Evolutionary conservation across 1,139 yeast species (phyloP).

Genomic region (Kurtzmaniella quercitrusa): DNA sequence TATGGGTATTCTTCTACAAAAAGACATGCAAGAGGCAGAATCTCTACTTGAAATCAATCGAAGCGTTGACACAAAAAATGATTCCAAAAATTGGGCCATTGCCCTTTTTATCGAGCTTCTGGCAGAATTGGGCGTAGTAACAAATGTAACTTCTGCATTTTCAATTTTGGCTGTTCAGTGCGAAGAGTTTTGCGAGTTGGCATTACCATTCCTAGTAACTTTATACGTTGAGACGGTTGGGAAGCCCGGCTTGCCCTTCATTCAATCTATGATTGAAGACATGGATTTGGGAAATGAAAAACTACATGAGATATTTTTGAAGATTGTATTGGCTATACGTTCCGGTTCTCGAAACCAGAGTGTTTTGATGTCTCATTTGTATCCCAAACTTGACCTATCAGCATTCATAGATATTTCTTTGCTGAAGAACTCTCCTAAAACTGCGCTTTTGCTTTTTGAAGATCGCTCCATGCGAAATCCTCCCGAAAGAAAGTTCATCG

Average conservation of each 20-base stretch:
- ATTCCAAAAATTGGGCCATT: constrained; percentile 25
- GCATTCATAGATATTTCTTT: constrained; percentile 33
- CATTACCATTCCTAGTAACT: constrained; percentile 23
- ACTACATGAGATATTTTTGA: constrained; percentile 26
- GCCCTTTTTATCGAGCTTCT: constrained; percentile 30
- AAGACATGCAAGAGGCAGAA: constrained; percentile 7
- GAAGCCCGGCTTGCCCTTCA: constrained; percentile 9
- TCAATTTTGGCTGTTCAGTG: constrained; percentile 21
- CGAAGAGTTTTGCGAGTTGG: constrained; percentile 17
- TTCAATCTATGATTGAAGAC: constrained; percentile 10
- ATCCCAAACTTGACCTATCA: constrained; percentile 27
- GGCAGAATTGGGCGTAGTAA: constrained; percentile 23
- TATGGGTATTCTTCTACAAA: constrained; percentile 27
- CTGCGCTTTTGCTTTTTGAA: constrained; percentile 55
- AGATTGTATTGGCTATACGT: constrained; percentile 40
- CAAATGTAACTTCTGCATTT: constrained; percentile 21
- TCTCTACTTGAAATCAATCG: constrained; percentile 1
- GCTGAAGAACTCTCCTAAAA: constrained; percentile 29
- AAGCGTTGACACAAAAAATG: neutral
- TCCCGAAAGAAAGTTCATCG: constrained; percentile 6
- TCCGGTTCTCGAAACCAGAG: constrained; percentile 34
- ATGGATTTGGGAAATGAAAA: constrained; percentile 8
- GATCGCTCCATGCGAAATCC: constrained; percentile 27
- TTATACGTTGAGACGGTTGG: constrained; percentile 17
- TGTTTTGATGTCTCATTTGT: constrained; percentile 30